Evolutionary conservation across 495 filamentous ascomycete species (phyloP).

Genomic region (Aspergillus asperescens): DNA sequence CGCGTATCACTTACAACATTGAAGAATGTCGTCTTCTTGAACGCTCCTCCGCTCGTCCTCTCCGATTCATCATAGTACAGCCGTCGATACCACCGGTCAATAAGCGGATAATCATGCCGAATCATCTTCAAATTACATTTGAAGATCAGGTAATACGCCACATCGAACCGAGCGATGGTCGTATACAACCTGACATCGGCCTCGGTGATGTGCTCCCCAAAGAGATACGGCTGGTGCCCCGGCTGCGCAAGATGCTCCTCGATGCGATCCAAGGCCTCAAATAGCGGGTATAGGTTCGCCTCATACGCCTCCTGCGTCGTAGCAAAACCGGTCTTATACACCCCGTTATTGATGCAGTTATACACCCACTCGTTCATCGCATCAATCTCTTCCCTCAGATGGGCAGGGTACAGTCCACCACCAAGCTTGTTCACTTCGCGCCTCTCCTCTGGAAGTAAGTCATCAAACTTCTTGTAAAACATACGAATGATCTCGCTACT

Average conservation of each 20-base stretch:
- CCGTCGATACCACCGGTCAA: constrained; percentile 63
- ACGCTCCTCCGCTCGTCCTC: constrained; percentile 47
- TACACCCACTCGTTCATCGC: constrained; percentile 62
- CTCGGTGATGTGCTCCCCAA: constrained; percentile 61
- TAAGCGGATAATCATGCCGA: constrained; percentile 60
- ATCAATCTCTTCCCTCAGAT: constrained; percentile 53
- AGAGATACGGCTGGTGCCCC: constrained; percentile 53
- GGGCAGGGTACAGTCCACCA: constrained; percentile 52
- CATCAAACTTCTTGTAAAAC: constrained; percentile 57
- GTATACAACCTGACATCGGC: constrained; percentile 62
- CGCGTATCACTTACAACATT: constrained; percentile 39
- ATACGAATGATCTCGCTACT: constrained; percentile 76
- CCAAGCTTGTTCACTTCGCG: constrained; percentile 41
- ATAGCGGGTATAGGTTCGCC: constrained; percentile 52
- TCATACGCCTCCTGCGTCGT: constrained; percentile 61
- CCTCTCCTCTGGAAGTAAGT: constrained; percentile 46
- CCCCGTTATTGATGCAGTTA: constrained; percentile 61
- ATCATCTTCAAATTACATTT: constrained; percentile 68
- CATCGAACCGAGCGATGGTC: constrained; percentile 63
- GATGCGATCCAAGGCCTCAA: constrained; percentile 57
- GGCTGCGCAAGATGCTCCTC: constrained; percentile 51
- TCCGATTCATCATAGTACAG: constrained; percentile 65
- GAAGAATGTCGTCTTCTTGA: constrained; percentile 66
- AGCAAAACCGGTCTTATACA: constrained; percentile 68
- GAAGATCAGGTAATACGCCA: constrained; percentile 65